Evolutionary conservation across 192 early-diverging fungal genomes (phyloP).

Genomic region (Backusella psychrophila): DNA sequence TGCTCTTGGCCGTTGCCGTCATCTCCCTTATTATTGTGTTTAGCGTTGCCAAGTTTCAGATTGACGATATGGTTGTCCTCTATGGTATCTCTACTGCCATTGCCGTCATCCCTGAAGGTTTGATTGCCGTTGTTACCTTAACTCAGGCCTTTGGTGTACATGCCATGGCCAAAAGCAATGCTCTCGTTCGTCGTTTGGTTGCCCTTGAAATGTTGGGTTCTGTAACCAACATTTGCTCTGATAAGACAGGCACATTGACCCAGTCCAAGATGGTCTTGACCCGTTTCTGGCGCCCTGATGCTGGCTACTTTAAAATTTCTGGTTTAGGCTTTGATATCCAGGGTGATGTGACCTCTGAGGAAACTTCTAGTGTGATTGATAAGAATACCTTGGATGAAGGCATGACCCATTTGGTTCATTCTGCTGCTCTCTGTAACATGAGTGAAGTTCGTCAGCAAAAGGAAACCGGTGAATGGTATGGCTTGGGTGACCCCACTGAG

Average conservation of each 20-base stretch:
- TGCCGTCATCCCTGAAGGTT: slow-evolving; percentile 96
- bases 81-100: slow-evolving; percentile 88
- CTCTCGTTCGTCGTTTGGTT: slow-evolving; percentile 86
- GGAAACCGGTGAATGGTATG: slow-evolving; percentile 15
- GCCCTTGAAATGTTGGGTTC: slow-evolving; percentile 90
- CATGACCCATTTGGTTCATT: slow-evolving; percentile 49
- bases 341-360: slow-evolving; percentile 43
- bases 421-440: slow-evolving; percentile 82
- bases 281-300: slow-evolving; percentile 77
- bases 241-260: slow-evolving; percentile 93
- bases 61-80: slow-evolving; percentile 56
- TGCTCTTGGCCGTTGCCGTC: slow-evolving; percentile 70
- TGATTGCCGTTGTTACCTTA: slow-evolving; percentile 91
- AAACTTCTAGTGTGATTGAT: neutral
- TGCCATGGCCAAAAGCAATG: slow-evolving; percentile 81
- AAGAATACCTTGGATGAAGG: slow-evolving; percentile 24
- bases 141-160: slow-evolving; percentile 92
- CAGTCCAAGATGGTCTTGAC: slow-evolving; percentile 96
- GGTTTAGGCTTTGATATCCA: slow-evolving; percentile 61
- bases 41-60: slow-evolving; percentile 62
- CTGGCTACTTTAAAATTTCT: slow-evolving; percentile 66
- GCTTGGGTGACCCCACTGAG: slow-evolving; percentile 84
- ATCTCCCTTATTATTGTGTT: slow-evolving; percentile 85
- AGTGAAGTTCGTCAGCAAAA: slow-evolving; percentile 66
- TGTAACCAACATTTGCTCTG: slow-evolving; percentile 94